phyloP scores from a whole-genome alignment of 257 asterid genomes.

The Thymus mandschuricus region DNA sequence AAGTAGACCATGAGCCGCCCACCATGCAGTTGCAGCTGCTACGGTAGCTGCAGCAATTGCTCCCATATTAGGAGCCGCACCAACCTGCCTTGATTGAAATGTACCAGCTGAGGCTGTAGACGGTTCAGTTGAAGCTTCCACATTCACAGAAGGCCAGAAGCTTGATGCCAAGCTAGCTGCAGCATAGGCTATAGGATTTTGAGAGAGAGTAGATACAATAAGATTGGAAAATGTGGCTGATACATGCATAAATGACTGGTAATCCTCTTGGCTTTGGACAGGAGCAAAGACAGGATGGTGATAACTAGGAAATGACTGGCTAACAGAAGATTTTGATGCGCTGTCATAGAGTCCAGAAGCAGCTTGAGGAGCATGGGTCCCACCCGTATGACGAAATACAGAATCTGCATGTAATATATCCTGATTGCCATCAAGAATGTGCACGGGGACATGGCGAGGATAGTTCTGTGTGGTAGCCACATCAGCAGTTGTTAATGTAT shows the following conservation, averaged over 20 bases:
- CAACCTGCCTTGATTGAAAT: constrained; percentile 46
- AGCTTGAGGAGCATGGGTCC: constrained; percentile 45
- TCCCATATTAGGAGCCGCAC: constrained; percentile 65
- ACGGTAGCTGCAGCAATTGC: constrained; percentile 95
- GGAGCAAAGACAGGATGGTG: constrained; percentile 61
- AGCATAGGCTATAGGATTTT: constrained; percentile 90
- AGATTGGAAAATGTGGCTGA: constrained; percentile 80
- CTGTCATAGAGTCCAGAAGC: constrained; percentile 52
- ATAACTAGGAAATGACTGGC: constrained; percentile 62
- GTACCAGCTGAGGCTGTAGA: constrained; percentile 42
- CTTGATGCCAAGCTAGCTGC: constrained; percentile 90
- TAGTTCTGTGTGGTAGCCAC: constrained; percentile 55
- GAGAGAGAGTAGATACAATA: constrained; percentile 71
- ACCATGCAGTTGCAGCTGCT: constrained; percentile 98
- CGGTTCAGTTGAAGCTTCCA: constrained; percentile 49
- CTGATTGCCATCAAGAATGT: constrained; percentile 77
- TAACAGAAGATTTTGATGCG: constrained; percentile 56
- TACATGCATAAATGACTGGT: constrained; percentile 59
- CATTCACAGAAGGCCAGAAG: constrained; percentile 65
- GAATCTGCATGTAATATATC: constrained; percentile 46
- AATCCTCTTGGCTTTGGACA: constrained; percentile 63
- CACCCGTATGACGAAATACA: constrained; percentile 46
- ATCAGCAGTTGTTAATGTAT: constrained; percentile 37
- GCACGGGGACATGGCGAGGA: constrained; percentile 85
- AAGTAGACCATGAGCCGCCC: constrained; percentile 95